Percentiles rank a stretch among this genome's conserved stretches.
Evolutionary conservation across 2,329 filamentous ascomycete genomes (phyloP).

Genomic region (Ceratocystis ficicola): DNA sequence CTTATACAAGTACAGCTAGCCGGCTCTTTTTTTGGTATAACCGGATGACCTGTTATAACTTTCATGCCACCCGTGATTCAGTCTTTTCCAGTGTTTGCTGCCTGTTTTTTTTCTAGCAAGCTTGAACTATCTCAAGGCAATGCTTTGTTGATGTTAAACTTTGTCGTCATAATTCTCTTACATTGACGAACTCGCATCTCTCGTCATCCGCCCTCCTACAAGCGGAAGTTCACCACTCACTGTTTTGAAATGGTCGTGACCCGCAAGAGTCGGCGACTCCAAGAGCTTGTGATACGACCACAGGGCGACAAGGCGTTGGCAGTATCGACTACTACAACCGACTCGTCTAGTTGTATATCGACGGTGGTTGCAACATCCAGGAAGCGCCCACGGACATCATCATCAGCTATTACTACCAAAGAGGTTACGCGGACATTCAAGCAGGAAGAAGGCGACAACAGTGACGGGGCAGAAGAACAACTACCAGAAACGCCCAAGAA

Average conservation of each 20-base stretch:
- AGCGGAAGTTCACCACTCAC: too few relatives aligned
- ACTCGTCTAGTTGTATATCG: not conserved
- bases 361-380: not conserved
- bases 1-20: not conserved
- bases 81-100: conserved; percentile 4
- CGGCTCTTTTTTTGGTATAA: not conserved
- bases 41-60: not conserved
- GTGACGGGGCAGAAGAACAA: not conserved
- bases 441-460: not conserved
- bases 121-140: not conserved
- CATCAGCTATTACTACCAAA: not conserved
- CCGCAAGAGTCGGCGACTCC: conserved; percentile 7
- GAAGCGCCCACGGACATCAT: not conserved
- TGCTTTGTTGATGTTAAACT: not conserved
- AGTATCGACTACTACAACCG: not conserved
- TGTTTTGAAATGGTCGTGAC: conserved; percentile 9
- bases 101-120: not conserved
- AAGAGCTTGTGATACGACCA: conserved; percentile 1
- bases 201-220: too few relatives aligned
- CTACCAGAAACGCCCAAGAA: not conserved
- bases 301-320: not conserved
- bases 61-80: not conserved
- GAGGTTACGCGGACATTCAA: not conserved
- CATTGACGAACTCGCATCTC: too few relatives aligned
- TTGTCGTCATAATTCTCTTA: too few relatives aligned